phyloP scores from a whole-genome alignment of 139 green algal species.

The Dunaliella primolecta region DNA sequence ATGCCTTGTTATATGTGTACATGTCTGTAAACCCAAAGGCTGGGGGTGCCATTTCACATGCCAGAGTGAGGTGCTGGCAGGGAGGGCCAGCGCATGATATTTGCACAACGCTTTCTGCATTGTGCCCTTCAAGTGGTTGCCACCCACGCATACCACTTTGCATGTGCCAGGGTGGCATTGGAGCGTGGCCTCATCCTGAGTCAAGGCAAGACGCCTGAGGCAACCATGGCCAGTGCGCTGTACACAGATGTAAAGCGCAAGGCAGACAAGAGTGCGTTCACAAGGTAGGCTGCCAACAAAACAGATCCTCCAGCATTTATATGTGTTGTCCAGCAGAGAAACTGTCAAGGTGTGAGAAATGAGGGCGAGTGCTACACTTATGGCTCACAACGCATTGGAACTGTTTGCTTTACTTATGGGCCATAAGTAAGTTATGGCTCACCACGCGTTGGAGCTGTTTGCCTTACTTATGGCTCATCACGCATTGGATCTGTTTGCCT shows the following conservation, averaged over 20 bases:
- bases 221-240: slow-evolving; percentile 81
- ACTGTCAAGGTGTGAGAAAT: background rate
- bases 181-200: slow-evolving; percentile 63
- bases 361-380: background rate
- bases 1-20: no score
- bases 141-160: no score
- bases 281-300: slow-evolving; percentile 20
- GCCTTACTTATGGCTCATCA: background rate
- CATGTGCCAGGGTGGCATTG: slow-evolving; percentile 56
- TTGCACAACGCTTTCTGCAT: no score
- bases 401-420: no score
- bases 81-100: no score
- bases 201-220: slow-evolving; percentile 78
- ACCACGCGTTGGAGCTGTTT: no score
- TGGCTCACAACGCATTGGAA: background rate
- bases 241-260: slow-evolving; percentile 86
- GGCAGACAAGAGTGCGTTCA: slow-evolving; percentile 52
- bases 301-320: background rate
- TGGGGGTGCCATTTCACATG: background rate
- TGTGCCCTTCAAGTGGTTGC: no score
- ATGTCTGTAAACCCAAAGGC: background rate
- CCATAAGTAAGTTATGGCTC: no score
- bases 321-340: background rate
- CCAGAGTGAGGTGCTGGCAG: background rate
- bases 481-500: background rate